Conservation (phyloP, 495 filamentous ascomycete species). For the Trichoderma asperelloides region DNA sequence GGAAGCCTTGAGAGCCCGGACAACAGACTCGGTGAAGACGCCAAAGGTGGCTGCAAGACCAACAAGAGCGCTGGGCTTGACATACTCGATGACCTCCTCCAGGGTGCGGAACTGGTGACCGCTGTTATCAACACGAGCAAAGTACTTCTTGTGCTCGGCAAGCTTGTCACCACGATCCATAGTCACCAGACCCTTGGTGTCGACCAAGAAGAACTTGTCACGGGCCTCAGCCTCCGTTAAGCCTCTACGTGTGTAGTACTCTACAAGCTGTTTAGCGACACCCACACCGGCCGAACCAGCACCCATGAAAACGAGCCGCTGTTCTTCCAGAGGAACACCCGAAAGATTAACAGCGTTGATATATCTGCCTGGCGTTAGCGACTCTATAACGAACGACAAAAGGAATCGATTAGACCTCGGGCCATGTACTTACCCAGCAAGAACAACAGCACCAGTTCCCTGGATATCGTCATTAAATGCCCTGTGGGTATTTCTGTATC, state of each 20-base stretch:
- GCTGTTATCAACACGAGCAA: conserved; percentile 85
- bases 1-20: conserved; percentile 65
- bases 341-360: conserved; percentile 91
- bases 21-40: conserved; percentile 81
- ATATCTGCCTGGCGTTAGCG: conserved; percentile 40
- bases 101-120: conserved; percentile 85
- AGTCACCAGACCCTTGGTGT: conserved; percentile 93
- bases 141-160: conserved; percentile 96
- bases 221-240: conserved; percentile 85
- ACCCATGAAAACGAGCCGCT: conserved; percentile 91
- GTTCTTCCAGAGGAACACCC: conserved; percentile 76
- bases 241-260: conserved; percentile 88
- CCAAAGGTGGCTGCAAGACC: conserved; percentile 91
- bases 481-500: conserved; percentile 78
- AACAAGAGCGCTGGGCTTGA: conserved; percentile 89
- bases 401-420: not conserved
- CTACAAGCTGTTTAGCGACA: conserved; percentile 92
- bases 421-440: conserved; percentile 55
- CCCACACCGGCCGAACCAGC: conserved; percentile 93
- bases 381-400: not conserved
- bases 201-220: conserved; percentile 93
- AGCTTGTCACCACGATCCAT: conserved; percentile 88
- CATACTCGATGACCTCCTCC: conserved; percentile 84
- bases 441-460: conserved; percentile 91
- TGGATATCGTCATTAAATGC: conserved; percentile 99